Conservation (phyloP, 2,329 filamentous ascomycete genomes). For the Microcyclosporella mali region DNA sequence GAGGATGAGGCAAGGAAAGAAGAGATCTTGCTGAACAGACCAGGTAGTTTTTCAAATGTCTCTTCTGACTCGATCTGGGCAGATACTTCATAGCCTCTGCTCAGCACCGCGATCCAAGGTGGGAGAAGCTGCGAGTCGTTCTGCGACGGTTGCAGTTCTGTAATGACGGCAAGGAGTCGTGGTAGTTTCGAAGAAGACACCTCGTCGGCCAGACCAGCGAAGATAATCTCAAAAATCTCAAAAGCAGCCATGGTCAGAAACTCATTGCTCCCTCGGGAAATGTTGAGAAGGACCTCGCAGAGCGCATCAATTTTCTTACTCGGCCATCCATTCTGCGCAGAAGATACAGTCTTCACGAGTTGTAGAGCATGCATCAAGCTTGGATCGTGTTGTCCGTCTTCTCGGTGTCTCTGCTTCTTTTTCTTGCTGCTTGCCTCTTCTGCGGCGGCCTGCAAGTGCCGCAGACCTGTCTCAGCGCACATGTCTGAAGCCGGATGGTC, state of each 20-base stretch:
- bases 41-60: constrained; percentile 83
- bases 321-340: constrained; percentile 87
- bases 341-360: constrained; percentile 81
- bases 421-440: constrained; percentile 67
- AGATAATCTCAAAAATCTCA: constrained; percentile 96
- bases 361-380: constrained; percentile 86
- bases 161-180: constrained; percentile 81
- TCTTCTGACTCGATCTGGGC: constrained; percentile 83
- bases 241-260: constrained; percentile 95
- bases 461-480: constrained; percentile 86
- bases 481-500: constrained; percentile 95
- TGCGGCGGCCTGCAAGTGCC: constrained; percentile 69
- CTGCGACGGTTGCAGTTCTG: constrained; percentile 80
- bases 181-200: constrained; percentile 84
- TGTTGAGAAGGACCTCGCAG: constrained; percentile 81
- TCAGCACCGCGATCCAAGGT: constrained; percentile 93
- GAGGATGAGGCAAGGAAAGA: constrained; percentile 79
- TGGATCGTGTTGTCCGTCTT: constrained; percentile 55
- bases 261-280: constrained; percentile 85
- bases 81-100: constrained; percentile 87
- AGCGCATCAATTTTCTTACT: constrained; percentile 90
- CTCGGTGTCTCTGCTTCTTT: constrained; percentile 48
- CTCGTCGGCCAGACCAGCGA: constrained; percentile 82
- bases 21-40: constrained; percentile 73
- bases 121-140: constrained; percentile 93